Percentiles rank a stretch among this genome's conserved stretches.
Conservation (phyloP, 768 basidiomycete genomes). For the Sarcodon aspratus region DNA sequence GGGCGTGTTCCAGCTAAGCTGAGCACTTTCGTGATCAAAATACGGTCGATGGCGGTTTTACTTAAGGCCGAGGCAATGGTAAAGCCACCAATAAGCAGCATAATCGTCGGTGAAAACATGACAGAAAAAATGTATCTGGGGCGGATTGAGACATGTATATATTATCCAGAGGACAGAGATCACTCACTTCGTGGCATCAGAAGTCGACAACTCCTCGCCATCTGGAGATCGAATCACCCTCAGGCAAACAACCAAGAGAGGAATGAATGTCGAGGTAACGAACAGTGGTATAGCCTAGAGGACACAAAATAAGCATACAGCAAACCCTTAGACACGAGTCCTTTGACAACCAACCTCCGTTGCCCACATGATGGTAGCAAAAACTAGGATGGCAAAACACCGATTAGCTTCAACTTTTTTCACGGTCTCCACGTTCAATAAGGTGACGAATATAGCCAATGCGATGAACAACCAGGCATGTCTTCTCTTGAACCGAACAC, state of each 20-base stretch:
- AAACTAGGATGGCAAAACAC: constrained; percentile 81
- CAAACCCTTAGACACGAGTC: too few species aligned
- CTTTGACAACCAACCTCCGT: constrained; percentile 56
- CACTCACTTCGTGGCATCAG: constrained; percentile 74
- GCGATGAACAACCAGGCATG: constrained; percentile 49
- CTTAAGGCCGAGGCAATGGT: constrained; percentile 93
- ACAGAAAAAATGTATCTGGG: constrained; percentile 79
- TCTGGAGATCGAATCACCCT: constrained; percentile 61
- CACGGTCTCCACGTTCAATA: constrained; percentile 53
- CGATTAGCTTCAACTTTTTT: constrained; percentile 66
- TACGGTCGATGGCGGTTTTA: constrained; percentile 90
- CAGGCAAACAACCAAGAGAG: constrained; percentile 77
- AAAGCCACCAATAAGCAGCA: constrained; percentile 96
- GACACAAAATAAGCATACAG: too few species aligned
- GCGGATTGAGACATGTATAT: constrained; percentile 5
- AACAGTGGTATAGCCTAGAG: constrained; percentile 88
- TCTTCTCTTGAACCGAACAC: constrained; percentile 52
- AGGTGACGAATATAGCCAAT: constrained; percentile 38
- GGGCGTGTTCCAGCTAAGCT: constrained; percentile 85
- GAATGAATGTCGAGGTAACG: constrained; percentile 89
- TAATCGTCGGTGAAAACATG: constrained; percentile 98
- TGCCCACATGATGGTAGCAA: constrained; percentile 93
- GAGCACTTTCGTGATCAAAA: constrained; percentile 84
- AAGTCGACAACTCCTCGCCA: constrained; percentile 41
- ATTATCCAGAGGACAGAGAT: not conserved